These are phyloP conservation scores for Colletotrichum falcatum DNA, from an alignment of 2,329 filamentous ascomycete genomes.

Conservation along the genomic window DNA sequence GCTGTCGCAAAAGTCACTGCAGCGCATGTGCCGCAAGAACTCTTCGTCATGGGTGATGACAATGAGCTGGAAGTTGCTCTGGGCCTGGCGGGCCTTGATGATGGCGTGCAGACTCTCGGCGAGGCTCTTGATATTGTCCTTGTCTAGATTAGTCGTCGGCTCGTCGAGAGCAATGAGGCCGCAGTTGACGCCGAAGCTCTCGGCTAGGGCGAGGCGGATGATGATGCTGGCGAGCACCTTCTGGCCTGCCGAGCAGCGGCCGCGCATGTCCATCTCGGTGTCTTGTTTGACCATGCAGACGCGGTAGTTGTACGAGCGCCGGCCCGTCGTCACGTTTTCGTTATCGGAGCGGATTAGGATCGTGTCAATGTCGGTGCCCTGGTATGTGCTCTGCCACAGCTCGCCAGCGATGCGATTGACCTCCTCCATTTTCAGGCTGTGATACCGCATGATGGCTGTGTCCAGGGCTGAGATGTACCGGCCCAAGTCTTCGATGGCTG, in stretches of 20 bases:
- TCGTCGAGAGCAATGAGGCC: constrained; percentile 97
- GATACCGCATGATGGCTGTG: constrained; percentile 97
- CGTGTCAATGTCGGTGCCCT: constrained; percentile 96
- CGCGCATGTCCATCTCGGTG: constrained; percentile 99
- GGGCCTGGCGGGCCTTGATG: constrained; percentile 83
- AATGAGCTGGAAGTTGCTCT: constrained; percentile 97
- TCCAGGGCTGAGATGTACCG: constrained; percentile 88
- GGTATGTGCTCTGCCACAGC: constrained; percentile 97
- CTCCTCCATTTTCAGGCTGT: constrained; percentile 97
- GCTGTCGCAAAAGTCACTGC: constrained; percentile 89
- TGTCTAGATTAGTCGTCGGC: constrained; percentile 95
- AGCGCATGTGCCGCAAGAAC: constrained; percentile 93
- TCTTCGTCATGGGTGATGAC: constrained; percentile 99
- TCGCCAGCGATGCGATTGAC: constrained; percentile 96
- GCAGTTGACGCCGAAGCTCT: constrained; percentile 96
- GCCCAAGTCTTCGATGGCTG: constrained; percentile 89
- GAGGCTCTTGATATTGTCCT: constrained; percentile 92
- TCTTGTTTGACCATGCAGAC: constrained; percentile 98
- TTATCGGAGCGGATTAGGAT: constrained; percentile 95
- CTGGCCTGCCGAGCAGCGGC: constrained; percentile 94
- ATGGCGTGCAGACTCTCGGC: constrained; percentile 88
- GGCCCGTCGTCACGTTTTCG: constrained; percentile 74
- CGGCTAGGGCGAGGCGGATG: constrained; percentile 93
- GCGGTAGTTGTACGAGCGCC: constrained; percentile 94
- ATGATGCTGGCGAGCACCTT: constrained; percentile 98